Evolutionary conservation across 768 basidiomycete genomes (phyloP).

Genomic region (Mrakia blollopis): DNA sequence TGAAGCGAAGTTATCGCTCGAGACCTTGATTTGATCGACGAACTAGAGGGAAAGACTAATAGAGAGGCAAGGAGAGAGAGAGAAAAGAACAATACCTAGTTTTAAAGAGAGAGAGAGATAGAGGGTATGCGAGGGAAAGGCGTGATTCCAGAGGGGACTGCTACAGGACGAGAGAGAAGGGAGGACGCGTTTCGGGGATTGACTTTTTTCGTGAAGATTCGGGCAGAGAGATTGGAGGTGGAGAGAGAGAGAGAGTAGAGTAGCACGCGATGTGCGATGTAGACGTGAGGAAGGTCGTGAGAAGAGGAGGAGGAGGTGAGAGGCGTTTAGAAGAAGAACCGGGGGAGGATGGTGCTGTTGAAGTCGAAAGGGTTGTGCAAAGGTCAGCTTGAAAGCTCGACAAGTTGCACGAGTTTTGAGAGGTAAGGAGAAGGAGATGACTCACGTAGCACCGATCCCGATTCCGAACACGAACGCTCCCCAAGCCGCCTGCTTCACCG

Average conservation of each 20-base stretch:
- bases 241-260: not conserved
- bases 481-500: slow-evolving; percentile 73
- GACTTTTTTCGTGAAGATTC: not conserved
- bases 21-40: no score
- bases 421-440: slow-evolving; percentile 35
- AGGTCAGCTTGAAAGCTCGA: slow-evolving; percentile 2
- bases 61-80: no score
- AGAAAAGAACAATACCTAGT: no score
- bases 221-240: not conserved
- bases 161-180: not conserved
- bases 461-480: slow-evolving; percentile 77
- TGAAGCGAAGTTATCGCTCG: no score
- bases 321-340: slow-evolving; percentile 20
- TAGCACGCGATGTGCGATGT: not conserved
- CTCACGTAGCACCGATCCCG: slow-evolving; percentile 74
- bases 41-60: not conserved
- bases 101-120: no score
- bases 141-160: no score
- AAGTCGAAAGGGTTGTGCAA: no score
- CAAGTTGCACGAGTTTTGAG: no score
- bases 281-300: not conserved
- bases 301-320: not conserved
- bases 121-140: no score
- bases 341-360: slow-evolving; percentile 23
- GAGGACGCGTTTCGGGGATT: not conserved